Conservation (phyloP, 2,329 filamentous ascomycete species). For the Purpureocillium lavendulum region DNA sequence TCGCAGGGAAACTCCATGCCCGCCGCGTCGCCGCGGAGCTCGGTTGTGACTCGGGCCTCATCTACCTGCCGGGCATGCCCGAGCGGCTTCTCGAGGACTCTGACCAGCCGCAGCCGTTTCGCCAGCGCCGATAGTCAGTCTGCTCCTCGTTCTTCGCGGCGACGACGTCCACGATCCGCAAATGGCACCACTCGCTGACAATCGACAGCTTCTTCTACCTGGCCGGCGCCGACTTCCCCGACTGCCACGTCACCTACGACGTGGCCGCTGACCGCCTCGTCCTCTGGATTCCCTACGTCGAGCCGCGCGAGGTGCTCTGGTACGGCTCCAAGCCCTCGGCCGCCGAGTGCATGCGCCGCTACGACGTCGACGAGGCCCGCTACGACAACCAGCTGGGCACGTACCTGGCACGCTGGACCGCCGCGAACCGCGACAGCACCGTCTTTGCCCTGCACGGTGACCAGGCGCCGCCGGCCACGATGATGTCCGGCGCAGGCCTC, state of each 20-base stretch:
- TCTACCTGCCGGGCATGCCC: slow-evolving; percentile 47
- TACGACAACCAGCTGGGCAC: slow-evolving; percentile 46
- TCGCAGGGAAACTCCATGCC: slow-evolving; percentile 46
- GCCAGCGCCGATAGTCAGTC: slow-evolving; percentile 50
- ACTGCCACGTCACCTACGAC: slow-evolving; percentile 50
- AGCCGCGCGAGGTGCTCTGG: slow-evolving; percentile 54
- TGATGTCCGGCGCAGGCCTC: no score
- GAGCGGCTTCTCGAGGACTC: slow-evolving; percentile 48
- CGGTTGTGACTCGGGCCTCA: slow-evolving; percentile 38
- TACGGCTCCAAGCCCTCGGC: slow-evolving; percentile 52
- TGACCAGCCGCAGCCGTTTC: slow-evolving; percentile 46
- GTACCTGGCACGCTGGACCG: slow-evolving; percentile 30
- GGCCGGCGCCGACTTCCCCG: slow-evolving; percentile 43
- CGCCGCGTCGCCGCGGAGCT: slow-evolving; percentile 46
- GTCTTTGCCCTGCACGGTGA: slow-evolving; percentile 38
- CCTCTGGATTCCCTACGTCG: slow-evolving; percentile 65
- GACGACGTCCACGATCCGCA: no score
- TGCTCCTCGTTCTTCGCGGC: no score
- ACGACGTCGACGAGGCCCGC: slow-evolving; percentile 64
- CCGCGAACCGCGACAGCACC: slow-evolving; percentile 27
- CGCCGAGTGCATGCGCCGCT: slow-evolving; percentile 51
- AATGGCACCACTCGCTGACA: no score
- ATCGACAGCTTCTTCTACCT: slow-evolving; percentile 56
- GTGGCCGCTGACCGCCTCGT: slow-evolving; percentile 52
- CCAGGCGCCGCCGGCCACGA: slow-evolving; percentile 28